These are phyloP conservation scores for Syzygium oleosum DNA, from an alignment of 345 rosid species.

Conservation along the genomic window DNA sequence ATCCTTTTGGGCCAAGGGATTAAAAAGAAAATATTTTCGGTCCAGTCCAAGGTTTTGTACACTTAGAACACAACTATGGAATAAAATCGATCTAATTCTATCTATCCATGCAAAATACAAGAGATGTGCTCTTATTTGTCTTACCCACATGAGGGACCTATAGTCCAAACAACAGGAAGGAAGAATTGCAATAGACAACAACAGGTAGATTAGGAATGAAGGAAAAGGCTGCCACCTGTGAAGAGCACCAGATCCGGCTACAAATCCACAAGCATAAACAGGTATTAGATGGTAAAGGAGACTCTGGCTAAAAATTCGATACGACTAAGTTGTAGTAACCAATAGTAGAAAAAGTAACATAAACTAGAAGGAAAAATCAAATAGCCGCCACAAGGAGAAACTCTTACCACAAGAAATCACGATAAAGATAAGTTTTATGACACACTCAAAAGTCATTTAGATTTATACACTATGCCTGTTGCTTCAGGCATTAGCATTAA, in stretches of 20 bases:
- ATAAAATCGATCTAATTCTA: background rate
- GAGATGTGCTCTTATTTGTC: background rate
- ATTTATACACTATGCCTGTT: background rate
- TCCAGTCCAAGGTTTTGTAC: background rate
- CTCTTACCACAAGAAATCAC: background rate
- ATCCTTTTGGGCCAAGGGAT: background rate
- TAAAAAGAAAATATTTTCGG: background rate
- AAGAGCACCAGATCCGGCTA: constrained; percentile 95
- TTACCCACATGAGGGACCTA: background rate
- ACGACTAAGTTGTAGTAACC: background rate
- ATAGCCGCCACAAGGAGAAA: background rate
- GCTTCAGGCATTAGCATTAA: background rate
- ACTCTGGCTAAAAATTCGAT: background rate
- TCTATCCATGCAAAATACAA: background rate
- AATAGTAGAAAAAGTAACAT: background rate
- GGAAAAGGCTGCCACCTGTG: constrained; percentile 52
- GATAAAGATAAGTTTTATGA: background rate
- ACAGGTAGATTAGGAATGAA: constrained; percentile 2
- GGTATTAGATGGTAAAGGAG: constrained; percentile 4
- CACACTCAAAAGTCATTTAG: background rate
- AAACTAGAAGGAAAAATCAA: background rate
- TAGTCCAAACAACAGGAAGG: background rate
- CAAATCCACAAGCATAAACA: constrained; percentile 19
- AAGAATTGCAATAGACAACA: background rate
- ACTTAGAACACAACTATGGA: background rate